Base-by-base conservation (phyloP, 169 alveolate genomes). In the Plasmodium berghei region DNA sequence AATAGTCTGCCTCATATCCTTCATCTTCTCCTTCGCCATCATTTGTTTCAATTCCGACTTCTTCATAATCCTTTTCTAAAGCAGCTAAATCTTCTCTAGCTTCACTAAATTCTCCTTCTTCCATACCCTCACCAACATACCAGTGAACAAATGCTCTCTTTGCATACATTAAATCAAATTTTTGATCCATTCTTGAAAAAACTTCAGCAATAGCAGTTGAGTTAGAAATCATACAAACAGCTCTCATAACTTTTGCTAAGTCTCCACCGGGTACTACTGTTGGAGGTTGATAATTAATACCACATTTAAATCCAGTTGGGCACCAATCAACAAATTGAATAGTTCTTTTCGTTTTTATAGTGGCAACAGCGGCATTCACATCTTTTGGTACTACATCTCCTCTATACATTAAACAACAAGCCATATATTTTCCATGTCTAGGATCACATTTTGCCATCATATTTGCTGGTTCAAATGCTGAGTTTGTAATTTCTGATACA, bases 111-210 rank as follows among this genome's bases (percentile, higher is more conserved):
- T 98, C 99, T 22, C 99, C 99, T 94, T 98, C 99, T 94, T 99
- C 99, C 99, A 98, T 98, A 85, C 99, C 99, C 93, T 98, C 99
- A 45, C 99, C 99, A 67, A 98, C 99, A 93, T 96, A 98, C 99
- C 99, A 98, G 92, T 99, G 99, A 73, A 98, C 99, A 94, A 98
- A 99, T 54, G 99, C 99, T 83, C 99, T 97, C 96, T 98, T 98
- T 72, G 99, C 97, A 91, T 97, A 96, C 99, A 99, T 98, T 74
- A 98, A 94, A 92, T 98, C 99, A 96, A 98, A 99, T 94, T 98
- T 98, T 93, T 98, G 99, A 87, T 97, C 99, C 96, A 98, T 97
- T 91, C 99, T 96, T 77, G 98, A 93, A 95, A 99, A 97, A 28
- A 98, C 99, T 93, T 98, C 99, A 46, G 99, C 99, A 69, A 99